These are phyloP conservation scores for Pyricularia sp. DNA, from an alignment of 2,329 filamentous ascomycete genomes.

Conservation along the genomic window DNA sequence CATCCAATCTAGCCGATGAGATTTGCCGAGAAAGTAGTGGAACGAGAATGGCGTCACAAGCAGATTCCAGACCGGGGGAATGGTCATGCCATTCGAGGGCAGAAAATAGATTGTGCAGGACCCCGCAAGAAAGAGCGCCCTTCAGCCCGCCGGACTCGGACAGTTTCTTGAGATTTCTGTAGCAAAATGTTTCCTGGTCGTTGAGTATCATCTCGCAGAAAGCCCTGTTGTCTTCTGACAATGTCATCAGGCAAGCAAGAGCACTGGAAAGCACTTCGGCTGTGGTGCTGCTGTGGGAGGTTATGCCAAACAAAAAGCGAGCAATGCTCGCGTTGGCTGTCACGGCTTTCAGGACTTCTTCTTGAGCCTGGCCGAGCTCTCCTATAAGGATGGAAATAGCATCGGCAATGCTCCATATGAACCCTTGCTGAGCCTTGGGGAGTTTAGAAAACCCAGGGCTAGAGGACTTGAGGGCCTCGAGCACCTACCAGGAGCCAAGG, in stretches of 20 bases:
- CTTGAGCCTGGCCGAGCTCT: constrained; percentile 47
- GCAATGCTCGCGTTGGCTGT: constrained; percentile 37
- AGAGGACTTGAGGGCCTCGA: constrained; percentile 26
- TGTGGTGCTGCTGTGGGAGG: constrained; percentile 28
- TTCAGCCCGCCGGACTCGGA: constrained; percentile 36
- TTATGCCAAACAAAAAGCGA: constrained; percentile 44
- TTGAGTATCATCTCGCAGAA: constrained; percentile 44
- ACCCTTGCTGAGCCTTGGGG: constrained; percentile 41
- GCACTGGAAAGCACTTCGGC: constrained; percentile 35
- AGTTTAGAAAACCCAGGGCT: constrained; percentile 34
- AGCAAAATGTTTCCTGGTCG: constrained; percentile 35
- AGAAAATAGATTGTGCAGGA: constrained; percentile 54
- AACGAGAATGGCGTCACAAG: constrained; percentile 41
- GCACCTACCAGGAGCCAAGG: constrained; percentile 8
- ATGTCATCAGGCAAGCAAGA: constrained; percentile 44
- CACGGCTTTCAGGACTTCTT: constrained; percentile 49
- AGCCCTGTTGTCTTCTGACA: constrained; percentile 50
- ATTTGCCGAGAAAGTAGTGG: constrained; percentile 31
- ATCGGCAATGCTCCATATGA: constrained; percentile 43
- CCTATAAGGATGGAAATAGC: constrained; percentile 44
- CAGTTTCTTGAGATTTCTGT: constrained; percentile 38
- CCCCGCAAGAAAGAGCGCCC: constrained; percentile 47
- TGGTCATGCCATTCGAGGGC: constrained; percentile 43
- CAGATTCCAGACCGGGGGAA: constrained; percentile 35
- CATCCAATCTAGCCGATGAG: constrained; percentile 8